Conservation (phyloP, 805 yeast species). For the Candida nitratophila region DNA sequence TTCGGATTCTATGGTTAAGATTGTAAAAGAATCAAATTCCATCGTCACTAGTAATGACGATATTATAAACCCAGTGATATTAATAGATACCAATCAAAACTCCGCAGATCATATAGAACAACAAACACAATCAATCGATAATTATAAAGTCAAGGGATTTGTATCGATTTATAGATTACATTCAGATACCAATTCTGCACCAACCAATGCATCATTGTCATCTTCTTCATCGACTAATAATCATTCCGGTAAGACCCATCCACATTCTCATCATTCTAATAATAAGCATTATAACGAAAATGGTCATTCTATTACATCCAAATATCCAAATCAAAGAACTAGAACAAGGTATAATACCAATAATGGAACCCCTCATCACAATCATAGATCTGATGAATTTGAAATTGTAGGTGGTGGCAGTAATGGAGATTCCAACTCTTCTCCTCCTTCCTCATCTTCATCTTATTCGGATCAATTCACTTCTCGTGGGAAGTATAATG, state of each 20-base stretch:
- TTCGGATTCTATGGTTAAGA: conserved; percentile 38
- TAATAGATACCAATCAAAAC: too few relatives aligned
- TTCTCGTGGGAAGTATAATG: too few relatives aligned
- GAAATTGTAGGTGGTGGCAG: too few relatives aligned
- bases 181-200: conserved; percentile 2
- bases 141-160: conserved; percentile 34
- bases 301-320: not conserved
- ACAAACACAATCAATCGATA: conserved; percentile 18
- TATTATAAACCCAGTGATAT: conserved; percentile 1
- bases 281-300: not conserved
- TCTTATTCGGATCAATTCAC: too few relatives aligned
- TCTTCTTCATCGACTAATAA: too few relatives aligned
- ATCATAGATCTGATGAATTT: not conserved
- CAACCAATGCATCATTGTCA: too few relatives aligned
- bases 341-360: not conserved
- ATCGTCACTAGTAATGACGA: conserved; percentile 30
- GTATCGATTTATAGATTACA: conserved; percentile 41
- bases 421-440: too few relatives aligned
- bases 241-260: too few relatives aligned
- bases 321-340: not conserved
- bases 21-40: conserved; percentile 41
- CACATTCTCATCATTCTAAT: conserved; percentile 2
- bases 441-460: too few relatives aligned
- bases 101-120: too few relatives aligned
- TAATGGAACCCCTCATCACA: not conserved